Conservation (phyloP, 148 eudicot genomes). For the Vaccinium vitisidaea region DNA sequence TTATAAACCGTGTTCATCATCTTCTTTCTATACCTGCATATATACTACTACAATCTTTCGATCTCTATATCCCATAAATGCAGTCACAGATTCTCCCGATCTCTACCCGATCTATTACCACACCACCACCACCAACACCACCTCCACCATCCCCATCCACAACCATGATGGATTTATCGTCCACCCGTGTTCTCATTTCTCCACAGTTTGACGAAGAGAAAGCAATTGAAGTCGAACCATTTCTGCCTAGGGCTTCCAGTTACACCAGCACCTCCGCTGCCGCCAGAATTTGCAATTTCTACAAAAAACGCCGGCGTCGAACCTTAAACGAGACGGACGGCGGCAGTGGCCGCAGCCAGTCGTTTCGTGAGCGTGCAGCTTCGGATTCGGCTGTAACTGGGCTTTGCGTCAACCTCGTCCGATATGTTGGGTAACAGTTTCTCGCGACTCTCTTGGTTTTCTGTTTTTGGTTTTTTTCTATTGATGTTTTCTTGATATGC, state of each 20-base stretch:
- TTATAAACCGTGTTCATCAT: not conserved
- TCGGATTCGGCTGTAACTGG: conserved; percentile 15
- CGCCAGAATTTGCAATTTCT: not conserved
- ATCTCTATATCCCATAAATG: not conserved
- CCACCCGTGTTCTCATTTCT: conserved; percentile 17
- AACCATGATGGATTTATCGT: not conserved
- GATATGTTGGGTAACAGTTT: conserved; percentile 19
- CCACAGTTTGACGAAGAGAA: not conserved
- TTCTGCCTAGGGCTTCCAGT: conserved; percentile 15
- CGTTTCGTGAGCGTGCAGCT: conserved; percentile 11
- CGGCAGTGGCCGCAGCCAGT: not conserved
- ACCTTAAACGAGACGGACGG: not conserved
- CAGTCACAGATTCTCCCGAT: conserved; percentile 9
- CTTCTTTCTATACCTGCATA: not conserved
- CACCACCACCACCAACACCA: not conserved
- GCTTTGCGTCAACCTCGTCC: conserved; percentile 14
- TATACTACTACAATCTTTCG: not conserved
- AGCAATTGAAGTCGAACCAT: not conserved
- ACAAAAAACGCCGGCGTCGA: conserved; percentile 18
- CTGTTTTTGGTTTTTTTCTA: not conserved
- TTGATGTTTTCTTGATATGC: not conserved
- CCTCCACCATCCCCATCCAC: not conserved
- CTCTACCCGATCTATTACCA: not conserved
- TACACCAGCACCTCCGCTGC: not conserved
- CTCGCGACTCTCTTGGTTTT: not conserved